phyloP scores from a whole-genome alignment of 306 rosid species.

The Urtica urens region DNA sequence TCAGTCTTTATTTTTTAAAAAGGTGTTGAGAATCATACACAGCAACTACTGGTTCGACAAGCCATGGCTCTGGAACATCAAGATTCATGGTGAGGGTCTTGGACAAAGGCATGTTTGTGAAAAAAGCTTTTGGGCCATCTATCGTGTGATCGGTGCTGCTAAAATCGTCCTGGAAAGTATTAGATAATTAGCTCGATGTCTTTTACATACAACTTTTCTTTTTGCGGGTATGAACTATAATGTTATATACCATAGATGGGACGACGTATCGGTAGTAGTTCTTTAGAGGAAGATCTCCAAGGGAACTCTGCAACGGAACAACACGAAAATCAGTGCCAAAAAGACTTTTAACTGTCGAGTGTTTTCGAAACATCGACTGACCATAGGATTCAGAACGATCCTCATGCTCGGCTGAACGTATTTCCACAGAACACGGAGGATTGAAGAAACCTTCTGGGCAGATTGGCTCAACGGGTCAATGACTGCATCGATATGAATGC shows the following conservation, averaged over 20 bases:
- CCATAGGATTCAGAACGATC: constrained; percentile 90
- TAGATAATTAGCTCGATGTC: constrained; percentile 9
- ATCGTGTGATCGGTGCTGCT: constrained; percentile 53
- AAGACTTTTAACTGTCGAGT: neutral
- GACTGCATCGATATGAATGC: constrained; percentile 84
- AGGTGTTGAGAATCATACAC: constrained; percentile 58
- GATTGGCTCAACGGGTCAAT: constrained; percentile 90
- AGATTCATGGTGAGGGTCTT: constrained; percentile 97
- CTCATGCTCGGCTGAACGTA: constrained; percentile 91
- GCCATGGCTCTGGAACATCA: constrained; percentile 99
- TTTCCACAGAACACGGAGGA: constrained; percentile 70
- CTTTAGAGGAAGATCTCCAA: constrained; percentile 95
- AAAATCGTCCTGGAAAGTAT: constrained; percentile 79
- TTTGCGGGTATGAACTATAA: too few relatives aligned
- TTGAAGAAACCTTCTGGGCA: constrained; percentile 82
- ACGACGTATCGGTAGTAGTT: constrained; percentile 91
- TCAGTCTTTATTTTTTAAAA: neutral
- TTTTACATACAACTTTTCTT: neutral
- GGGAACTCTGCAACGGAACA: constrained; percentile 78
- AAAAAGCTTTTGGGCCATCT: constrained; percentile 96
- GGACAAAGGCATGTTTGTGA: constrained; percentile 93
- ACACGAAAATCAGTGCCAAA: constrained; percentile 8
- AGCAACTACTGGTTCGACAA: constrained; percentile 84
- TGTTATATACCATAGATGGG: constrained; percentile 60
- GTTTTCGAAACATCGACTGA: constrained; percentile 28